Evolutionary conservation across 1,284 basidiomycete species (phyloP).

Genomic region (Pterulicium gracile): DNA sequence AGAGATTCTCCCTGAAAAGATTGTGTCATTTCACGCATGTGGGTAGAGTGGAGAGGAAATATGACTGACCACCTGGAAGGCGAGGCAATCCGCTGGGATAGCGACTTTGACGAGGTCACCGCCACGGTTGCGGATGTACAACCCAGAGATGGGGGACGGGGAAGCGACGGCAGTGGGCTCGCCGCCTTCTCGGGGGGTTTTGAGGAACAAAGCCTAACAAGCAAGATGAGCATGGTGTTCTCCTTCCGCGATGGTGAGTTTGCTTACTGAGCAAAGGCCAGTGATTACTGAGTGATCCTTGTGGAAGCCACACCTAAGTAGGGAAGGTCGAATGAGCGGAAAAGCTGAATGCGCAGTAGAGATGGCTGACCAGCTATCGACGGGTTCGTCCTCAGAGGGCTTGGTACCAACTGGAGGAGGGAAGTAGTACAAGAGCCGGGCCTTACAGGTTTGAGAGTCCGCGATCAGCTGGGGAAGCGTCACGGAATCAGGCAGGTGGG

Average conservation of each 20-base stretch:
- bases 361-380: constrained; percentile 54
- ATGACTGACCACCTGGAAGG: constrained; percentile 69
- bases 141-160: constrained; percentile 67
- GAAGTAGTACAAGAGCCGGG: constrained; percentile 86
- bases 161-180: constrained; percentile 44
- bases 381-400: constrained; percentile 43
- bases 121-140: constrained; percentile 83
- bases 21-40: neutral
- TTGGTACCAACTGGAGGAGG: constrained; percentile 37
- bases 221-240: constrained; percentile 24
- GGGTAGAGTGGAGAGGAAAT: neutral
- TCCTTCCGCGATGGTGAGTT: constrained; percentile 1
- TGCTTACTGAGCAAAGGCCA: constrained; percentile 71
- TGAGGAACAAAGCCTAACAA: constrained; percentile 72
- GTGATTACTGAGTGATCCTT: constrained; percentile 83
- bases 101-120: constrained; percentile 67
- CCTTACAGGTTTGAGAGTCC: constrained; percentile 66
- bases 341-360: neutral
- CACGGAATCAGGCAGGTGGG: constrained; percentile 52
- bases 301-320: constrained; percentile 58
- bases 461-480: constrained; percentile 55
- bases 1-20: constrained; percentile 65
- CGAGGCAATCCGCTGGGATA: constrained; percentile 73
- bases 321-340: too few species aligned
- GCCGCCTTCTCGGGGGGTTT: constrained; percentile 18